Evolutionary conservation across 169 alveolate genomes (phyloP).

Genomic region (Babesia sp.): DNA sequence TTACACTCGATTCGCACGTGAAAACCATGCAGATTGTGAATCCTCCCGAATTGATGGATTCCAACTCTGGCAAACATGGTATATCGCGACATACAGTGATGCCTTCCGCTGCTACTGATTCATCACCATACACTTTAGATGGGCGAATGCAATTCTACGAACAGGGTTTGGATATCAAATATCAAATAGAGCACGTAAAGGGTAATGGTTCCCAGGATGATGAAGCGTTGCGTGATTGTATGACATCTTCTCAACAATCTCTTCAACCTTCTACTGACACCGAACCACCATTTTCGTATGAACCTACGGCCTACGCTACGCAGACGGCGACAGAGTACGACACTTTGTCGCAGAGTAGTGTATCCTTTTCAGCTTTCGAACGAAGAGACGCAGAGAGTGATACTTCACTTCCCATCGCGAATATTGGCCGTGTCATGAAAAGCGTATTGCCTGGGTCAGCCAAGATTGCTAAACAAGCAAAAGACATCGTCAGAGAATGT

Average conservation of each 20-base stretch:
- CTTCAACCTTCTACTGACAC: not conserved
- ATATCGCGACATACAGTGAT: not conserved
- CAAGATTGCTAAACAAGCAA: constrained; percentile 91
- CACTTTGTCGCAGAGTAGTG: not conserved
- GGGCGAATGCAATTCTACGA: not conserved
- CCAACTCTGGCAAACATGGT: not conserved
- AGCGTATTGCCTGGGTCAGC: constrained; percentile 89
- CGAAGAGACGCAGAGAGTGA: constrained; percentile 15
- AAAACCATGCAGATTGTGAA: not conserved
- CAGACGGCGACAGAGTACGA: constrained; percentile 7
- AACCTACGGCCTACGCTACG: constrained; percentile 9
- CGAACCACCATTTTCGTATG: not conserved
- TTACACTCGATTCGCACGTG: not conserved
- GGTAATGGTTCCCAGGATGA: not conserved
- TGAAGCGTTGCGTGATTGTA: not conserved
- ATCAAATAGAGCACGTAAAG: not conserved
- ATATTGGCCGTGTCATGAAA: constrained; percentile 92
- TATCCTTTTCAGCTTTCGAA: constrained; percentile 20
- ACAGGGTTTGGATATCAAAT: not conserved
- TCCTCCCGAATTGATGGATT: not conserved
- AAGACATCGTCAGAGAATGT: constrained; percentile 92
- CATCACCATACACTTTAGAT: not conserved
- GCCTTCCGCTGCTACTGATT: too few species aligned
- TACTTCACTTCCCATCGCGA: constrained; percentile 89
- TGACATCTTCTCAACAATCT: not conserved